Conservation (phyloP, 1,284 basidiomycete species). For the Malassezia restricta region DNA sequence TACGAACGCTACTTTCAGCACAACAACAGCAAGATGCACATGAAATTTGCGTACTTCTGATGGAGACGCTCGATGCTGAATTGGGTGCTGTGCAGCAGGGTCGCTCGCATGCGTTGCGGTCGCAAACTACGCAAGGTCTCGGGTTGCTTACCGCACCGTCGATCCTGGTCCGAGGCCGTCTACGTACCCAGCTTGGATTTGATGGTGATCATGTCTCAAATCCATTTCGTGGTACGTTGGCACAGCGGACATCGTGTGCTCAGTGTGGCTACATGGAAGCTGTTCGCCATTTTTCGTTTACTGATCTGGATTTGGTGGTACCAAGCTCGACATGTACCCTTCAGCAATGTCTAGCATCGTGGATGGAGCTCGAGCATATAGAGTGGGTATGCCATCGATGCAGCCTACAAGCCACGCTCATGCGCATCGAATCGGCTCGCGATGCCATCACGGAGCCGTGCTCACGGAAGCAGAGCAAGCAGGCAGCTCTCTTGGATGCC, state of each 20-base stretch:
- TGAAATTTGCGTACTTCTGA: conserved; percentile 39
- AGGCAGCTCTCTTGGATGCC: not conserved
- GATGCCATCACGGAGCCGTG: not conserved
- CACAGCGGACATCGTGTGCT: conserved; percentile 37
- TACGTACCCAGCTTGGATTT: conserved; percentile 1
- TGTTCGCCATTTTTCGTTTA: conserved; percentile 29
- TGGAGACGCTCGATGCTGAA: conserved; percentile 34
- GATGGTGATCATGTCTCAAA: conserved; percentile 16
- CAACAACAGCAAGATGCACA: conserved; percentile 46
- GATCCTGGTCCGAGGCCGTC: not conserved
- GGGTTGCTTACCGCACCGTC: conserved; percentile 23
- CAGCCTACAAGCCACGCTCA: conserved; percentile 23
- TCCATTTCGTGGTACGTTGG: conserved; percentile 19
- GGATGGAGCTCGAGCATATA: conserved; percentile 36
- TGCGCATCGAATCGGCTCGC: conserved; percentile 3
- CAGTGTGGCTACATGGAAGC: conserved; percentile 42
- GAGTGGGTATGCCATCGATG: conserved; percentile 45
- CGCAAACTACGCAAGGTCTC: conserved; percentile 16
- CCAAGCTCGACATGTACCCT: conserved; percentile 27
- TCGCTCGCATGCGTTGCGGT: conserved; percentile 4
- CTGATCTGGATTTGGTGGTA: conserved; percentile 34
- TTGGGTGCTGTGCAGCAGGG: conserved; percentile 20
- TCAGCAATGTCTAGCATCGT: conserved; percentile 29
- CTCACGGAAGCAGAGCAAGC: not conserved
- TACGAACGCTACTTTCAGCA: conserved; percentile 32